Evolutionary conservation across 768 basidiomycete genomes (phyloP).

Genomic region (Cytidiella melzeri): DNA sequence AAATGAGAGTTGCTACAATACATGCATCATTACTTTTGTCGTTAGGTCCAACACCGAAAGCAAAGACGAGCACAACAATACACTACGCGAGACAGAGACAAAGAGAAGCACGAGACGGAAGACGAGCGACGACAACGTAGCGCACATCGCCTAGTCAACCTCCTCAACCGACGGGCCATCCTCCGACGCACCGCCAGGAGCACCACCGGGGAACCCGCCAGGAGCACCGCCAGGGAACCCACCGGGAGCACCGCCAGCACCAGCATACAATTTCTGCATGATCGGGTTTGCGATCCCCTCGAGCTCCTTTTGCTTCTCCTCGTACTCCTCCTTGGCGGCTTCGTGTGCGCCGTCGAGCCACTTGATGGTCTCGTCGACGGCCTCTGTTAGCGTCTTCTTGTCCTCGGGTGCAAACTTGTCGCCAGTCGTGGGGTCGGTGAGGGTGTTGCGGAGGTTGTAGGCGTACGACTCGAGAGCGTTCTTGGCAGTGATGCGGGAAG

Average conservation of each 20-base stretch:
- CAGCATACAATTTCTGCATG: slow-evolving; percentile 64
- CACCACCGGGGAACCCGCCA: slow-evolving; percentile 55
- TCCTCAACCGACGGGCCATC: slow-evolving; percentile 91
- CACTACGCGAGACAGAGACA: slow-evolving; percentile 1
- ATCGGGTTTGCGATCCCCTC: slow-evolving; percentile 75
- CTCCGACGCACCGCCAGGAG: slow-evolving; percentile 62
- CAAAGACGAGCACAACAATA: slow-evolving; percentile 10
- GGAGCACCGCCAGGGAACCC: slow-evolving; percentile 46
- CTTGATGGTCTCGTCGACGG: slow-evolving; percentile 76
- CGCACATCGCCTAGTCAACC: slow-evolving; percentile 53
- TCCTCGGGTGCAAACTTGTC: slow-evolving; percentile 83
- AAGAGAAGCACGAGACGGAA: slow-evolving; percentile 2
- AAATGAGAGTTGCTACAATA: slow-evolving; percentile 13
- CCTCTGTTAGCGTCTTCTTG: slow-evolving; percentile 75
- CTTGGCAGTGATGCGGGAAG: slow-evolving; percentile 79
- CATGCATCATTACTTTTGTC: slow-evolving; percentile 14
- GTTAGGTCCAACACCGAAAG: slow-evolving; percentile 11
- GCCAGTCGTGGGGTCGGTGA: slow-evolving; percentile 79
- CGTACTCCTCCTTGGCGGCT: slow-evolving; percentile 91
- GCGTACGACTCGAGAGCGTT: slow-evolving; percentile 92
- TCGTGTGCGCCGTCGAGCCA: slow-evolving; percentile 89
- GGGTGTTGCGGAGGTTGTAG: slow-evolving; percentile 91
- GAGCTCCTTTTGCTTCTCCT: slow-evolving; percentile 88
- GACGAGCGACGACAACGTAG: not conserved
- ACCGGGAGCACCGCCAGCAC: slow-evolving; percentile 51